Evolutionary conservation across 2,329 filamentous ascomycete species (phyloP).

Genomic region (Colletotrichum nymphaeae): DNA sequence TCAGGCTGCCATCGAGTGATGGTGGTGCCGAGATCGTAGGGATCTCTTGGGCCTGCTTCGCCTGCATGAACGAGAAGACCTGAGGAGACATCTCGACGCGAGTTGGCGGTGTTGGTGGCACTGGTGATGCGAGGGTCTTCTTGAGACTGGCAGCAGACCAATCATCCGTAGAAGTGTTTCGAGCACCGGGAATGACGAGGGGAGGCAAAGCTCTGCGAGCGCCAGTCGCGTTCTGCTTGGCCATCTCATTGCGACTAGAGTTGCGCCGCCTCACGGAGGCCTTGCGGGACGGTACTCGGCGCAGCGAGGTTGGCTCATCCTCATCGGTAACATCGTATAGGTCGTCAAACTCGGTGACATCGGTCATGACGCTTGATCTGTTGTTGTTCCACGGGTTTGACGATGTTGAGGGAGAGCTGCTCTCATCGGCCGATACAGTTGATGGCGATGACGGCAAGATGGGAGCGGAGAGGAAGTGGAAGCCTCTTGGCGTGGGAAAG

Average conservation of each 20-base stretch:
- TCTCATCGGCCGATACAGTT: slow-evolving; percentile 61
- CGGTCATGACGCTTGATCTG: slow-evolving; percentile 70
- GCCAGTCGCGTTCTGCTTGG: slow-evolving; percentile 44
- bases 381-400: slow-evolving; percentile 71
- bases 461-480: slow-evolving; percentile 72
- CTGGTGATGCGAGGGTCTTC: slow-evolving; percentile 66
- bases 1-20: slow-evolving; percentile 88
- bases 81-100: slow-evolving; percentile 82
- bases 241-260: slow-evolving; percentile 41
- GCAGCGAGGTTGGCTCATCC: slow-evolving; percentile 60
- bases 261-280: slow-evolving; percentile 55
- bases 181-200: slow-evolving; percentile 63
- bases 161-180: slow-evolving; percentile 47
- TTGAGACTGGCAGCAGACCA: slow-evolving; percentile 60
- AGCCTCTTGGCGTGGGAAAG: slow-evolving; percentile 78
- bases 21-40: slow-evolving; percentile 84
- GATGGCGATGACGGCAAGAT: slow-evolving; percentile 72
- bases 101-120: slow-evolving; percentile 72
- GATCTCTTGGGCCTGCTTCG: slow-evolving; percentile 71
- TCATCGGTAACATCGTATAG: slow-evolving; percentile 89
- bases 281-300: slow-evolving; percentile 40
- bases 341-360: slow-evolving; percentile 83
- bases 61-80: slow-evolving; percentile 76
- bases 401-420: slow-evolving; percentile 64
- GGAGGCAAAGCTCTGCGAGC: slow-evolving; percentile 55